phyloP scores from a whole-genome alignment of 2,329 filamentous ascomycete species.

The Bipolaris oryzae region DNA sequence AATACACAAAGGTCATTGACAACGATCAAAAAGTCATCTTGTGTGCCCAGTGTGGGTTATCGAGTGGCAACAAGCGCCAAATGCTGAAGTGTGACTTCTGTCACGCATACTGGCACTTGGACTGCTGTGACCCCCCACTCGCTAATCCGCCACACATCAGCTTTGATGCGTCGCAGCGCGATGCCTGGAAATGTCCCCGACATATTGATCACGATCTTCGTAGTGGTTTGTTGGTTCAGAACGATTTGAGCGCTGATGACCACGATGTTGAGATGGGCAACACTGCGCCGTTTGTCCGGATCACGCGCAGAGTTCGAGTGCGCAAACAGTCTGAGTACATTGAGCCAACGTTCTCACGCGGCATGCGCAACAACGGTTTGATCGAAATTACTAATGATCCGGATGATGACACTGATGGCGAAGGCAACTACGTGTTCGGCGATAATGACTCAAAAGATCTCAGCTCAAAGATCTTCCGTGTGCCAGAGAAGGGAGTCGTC shows the following conservation, averaged over 20 bases:
- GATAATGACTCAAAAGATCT: slow-evolving; percentile 48
- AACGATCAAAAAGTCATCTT: slow-evolving; percentile 75
- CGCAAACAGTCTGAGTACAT: slow-evolving; percentile 57
- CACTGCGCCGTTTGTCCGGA: slow-evolving; percentile 31
- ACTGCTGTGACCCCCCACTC: slow-evolving; percentile 86
- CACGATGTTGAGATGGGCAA: slow-evolving; percentile 40
- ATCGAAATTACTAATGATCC: slow-evolving; percentile 54
- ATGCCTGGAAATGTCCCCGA: slow-evolving; percentile 85
- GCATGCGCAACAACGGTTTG: slow-evolving; percentile 60
- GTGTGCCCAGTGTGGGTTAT: slow-evolving; percentile 75
- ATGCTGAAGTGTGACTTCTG: slow-evolving; percentile 90
- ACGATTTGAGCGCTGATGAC: slow-evolving; percentile 39
- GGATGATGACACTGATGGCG: slow-evolving; percentile 51
- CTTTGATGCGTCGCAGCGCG: slow-evolving; percentile 61
- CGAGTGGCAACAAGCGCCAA: slow-evolving; percentile 67
- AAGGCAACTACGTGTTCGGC: slow-evolving; percentile 52
- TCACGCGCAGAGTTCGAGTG: slow-evolving; percentile 54
- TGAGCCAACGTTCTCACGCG: slow-evolving; percentile 62
- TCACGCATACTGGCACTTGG: slow-evolving; percentile 83
- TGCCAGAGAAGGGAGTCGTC: slow-evolving; percentile 55
- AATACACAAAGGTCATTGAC: slow-evolving; percentile 69
- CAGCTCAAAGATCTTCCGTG: slow-evolving; percentile 50
- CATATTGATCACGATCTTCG: slow-evolving; percentile 78
- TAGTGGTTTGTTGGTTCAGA: slow-evolving; percentile 40
- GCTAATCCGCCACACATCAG: slow-evolving; percentile 71